Conservation (phyloP, 2,329 filamentous ascomycete species). For the Fusarium mangiferae region DNA sequence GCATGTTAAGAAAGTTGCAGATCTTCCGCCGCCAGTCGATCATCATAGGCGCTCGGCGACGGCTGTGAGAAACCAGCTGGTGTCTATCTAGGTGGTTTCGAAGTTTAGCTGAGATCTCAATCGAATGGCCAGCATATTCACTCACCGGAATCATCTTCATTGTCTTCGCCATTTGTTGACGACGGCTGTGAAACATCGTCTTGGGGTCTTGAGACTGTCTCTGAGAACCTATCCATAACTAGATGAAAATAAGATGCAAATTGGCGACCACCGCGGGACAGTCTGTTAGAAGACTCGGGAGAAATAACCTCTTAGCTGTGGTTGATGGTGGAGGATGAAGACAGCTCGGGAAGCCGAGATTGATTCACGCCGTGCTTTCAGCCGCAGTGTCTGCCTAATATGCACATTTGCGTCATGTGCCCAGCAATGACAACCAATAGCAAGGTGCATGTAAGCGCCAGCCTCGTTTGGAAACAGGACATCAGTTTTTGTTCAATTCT, state of each 20-base stretch:
- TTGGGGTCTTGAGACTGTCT: rapidly evolving
- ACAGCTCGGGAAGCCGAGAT: rapidly evolving
- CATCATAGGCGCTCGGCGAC: not conserved
- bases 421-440: not conserved
- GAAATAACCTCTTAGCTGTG: no score
- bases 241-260: rapidly evolving
- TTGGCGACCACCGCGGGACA: rapidly evolving
- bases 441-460: not conserved
- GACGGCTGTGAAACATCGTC: rapidly evolving
- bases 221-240: rapidly evolving
- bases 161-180: rapidly evolving
- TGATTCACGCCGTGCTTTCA: rapidly evolving
- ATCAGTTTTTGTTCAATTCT: rapidly evolving
- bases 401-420: not conserved
- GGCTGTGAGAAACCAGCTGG: rapidly evolving
- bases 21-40: not conserved
- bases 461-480: not conserved
- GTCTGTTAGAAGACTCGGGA: no score
- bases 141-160: not conserved
- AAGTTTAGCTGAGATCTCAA: rapidly evolving
- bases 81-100: rapidly evolving
- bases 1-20: not conserved
- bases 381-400: not conserved
- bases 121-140: rapidly evolving
- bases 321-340: rapidly evolving